Evolutionary conservation across 2,329 filamentous ascomycete genomes (phyloP), one percentile per base, ranked within the genome.

Genomic region (Orbilia blumenaviensis): DNA sequence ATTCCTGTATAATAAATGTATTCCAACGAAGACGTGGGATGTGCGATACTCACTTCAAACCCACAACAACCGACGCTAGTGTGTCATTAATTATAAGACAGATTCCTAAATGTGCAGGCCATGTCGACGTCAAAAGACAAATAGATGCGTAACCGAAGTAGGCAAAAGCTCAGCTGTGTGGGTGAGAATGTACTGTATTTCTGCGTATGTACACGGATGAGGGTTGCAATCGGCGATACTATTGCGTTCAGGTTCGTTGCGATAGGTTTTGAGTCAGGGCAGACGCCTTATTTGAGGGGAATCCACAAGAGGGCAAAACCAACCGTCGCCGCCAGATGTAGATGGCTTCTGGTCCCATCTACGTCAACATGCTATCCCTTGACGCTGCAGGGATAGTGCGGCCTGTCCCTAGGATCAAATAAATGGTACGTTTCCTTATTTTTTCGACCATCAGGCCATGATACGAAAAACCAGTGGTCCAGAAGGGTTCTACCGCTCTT

Each of bases 371-470:
- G 50, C 58, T 60, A 50, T 54, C 61, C 58, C 41, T 50, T 42
- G 64, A 61, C 42, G 14, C 21, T 76, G 23, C 64, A 76, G 56
- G 72, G 72, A 66, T 76, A 23, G 50, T 44, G 46, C 34, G 41
- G 67, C 69, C 72, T 66, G 16, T 41, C 52, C 69, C 63, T 21
- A 63, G 46, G 46, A 62, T 72, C 67, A 50, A 25, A 50, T 50
- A 50, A 50, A 50, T 25, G 46, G 12, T 48, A 66, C 50, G 60
- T 41, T 66, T 52, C 48, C 48, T 52, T 42, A 32, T 52, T 67
- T 64, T 48, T 38, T 41, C 48, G 54, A 46, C n/a, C 42, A 74
- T 74, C 69, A 62, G 54, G 54, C 36, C 52, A 66, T 25, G 21
- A 2, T 4, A 21, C 34, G 34, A 21, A 34, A 32, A 66, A 23